Evolutionary conservation across 805 yeast species (phyloP).

Genomic region (Wickerhamomyces sydowiorum): DNA sequence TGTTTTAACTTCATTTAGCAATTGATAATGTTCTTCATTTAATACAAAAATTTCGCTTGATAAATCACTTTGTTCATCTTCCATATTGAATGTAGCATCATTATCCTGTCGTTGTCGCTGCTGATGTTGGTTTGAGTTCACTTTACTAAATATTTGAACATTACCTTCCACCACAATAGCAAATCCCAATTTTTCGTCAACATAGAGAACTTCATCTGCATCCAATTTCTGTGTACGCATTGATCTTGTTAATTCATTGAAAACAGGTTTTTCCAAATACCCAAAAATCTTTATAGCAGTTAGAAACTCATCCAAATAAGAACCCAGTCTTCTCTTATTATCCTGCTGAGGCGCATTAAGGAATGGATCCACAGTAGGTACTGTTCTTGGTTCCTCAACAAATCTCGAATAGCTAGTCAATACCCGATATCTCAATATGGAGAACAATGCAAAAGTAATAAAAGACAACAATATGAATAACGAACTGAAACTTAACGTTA

Average conservation of each 20-base stretch:
- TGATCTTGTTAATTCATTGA: conserved; percentile 85
- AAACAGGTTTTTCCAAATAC: conserved; percentile 82
- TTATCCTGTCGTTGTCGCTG: neutral
- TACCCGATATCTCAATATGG: conserved; percentile 40
- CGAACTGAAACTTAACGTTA: conserved; percentile 47
- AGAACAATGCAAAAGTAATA: conserved; percentile 31
- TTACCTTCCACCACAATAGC: conserved; percentile 91
- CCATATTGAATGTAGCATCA: conserved; percentile 1
- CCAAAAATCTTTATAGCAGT: conserved; percentile 93
- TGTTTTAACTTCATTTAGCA: conserved; percentile 72
- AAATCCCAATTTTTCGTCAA: conserved; percentile 78
- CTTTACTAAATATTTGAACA: conserved; percentile 67
- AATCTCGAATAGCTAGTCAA: conserved; percentile 57
- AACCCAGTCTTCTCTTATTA: conserved; percentile 42
- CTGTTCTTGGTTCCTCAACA: conserved; percentile 39
- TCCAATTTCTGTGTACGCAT: conserved; percentile 85
- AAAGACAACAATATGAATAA: conserved; percentile 29
- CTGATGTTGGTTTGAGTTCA: conserved; percentile 22
- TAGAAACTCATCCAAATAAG: conserved; percentile 83
- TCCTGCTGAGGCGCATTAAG: conserved; percentile 22
- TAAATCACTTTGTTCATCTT: conserved; percentile 2
- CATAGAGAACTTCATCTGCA: conserved; percentile 66
- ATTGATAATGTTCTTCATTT: conserved; percentile 60
- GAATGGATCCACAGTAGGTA: conserved; percentile 42
- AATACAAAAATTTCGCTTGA: conserved; percentile 33